Evolutionary conservation across 495 filamentous ascomycete genomes (phyloP).

Genomic region (Haplographium delicatum): DNA sequence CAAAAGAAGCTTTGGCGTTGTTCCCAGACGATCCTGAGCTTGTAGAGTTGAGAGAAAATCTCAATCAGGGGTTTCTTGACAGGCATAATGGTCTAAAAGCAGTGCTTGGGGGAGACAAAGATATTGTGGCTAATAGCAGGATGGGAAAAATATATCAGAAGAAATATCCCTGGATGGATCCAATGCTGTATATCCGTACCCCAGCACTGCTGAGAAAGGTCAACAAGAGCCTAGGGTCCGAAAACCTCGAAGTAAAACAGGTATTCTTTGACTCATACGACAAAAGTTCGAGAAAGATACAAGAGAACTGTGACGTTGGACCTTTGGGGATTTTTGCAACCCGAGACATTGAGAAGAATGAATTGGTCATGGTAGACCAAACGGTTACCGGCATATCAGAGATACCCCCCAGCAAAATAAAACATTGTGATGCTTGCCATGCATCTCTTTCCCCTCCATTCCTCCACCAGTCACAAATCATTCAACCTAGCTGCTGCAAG

Average conservation of each 20-base stretch:
- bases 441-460: conserved; percentile 9
- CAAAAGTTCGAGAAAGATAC: not conserved
- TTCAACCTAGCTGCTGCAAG: conserved; percentile 19
- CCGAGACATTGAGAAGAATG: conserved; percentile 14
- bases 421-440: conserved; percentile 20
- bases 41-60: not conserved
- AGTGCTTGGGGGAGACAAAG: not conserved
- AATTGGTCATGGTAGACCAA: conserved; percentile 18
- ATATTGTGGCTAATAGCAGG: not conserved
- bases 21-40: conserved; percentile 16
- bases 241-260: conserved; percentile 4
- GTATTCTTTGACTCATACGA: conserved; percentile 7
- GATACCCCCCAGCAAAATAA: not conserved
- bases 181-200: conserved; percentile 8
- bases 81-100: not conserved
- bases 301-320: conserved; percentile 14
- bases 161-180: conserved; percentile 15
- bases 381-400: conserved; percentile 7
- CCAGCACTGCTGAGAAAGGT: conserved; percentile 6
- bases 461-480: not conserved
- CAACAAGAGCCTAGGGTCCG: conserved; percentile 1
- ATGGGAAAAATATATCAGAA: conserved; percentile 15
- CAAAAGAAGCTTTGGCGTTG: conserved; percentile 10
- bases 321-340: conserved; percentile 20
- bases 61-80: conserved; percentile 7